Percentiles rank a stretch among this genome's conserved stretches.
Evolutionary conservation across 75 land plant genomes (phyloP).

Genomic region (Picea glauca): DNA sequence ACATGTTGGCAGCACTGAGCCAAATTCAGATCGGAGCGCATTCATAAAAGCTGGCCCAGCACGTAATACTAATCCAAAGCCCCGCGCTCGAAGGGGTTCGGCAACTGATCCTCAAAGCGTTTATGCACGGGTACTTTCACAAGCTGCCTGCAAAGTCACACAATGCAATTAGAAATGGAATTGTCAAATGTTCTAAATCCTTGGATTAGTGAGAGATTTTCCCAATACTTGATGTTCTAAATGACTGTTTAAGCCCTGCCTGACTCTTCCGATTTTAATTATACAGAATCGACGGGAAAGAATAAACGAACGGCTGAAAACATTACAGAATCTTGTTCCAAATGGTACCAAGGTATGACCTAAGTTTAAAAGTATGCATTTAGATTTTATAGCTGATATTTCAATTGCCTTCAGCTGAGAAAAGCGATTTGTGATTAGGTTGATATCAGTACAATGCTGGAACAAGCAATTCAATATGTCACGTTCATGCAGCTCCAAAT

Average conservation of each 20-base stretch:
- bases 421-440: slow-evolving; percentile 28
- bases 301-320: slow-evolving; percentile 58
- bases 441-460: slow-evolving; percentile 82
- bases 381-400: not conserved
- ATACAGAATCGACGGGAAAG: slow-evolving; percentile 51
- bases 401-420: too few relatives aligned
- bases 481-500: slow-evolving; percentile 76
- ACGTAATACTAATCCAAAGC: not conserved
- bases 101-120: slow-evolving; percentile 83
- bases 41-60: too few relatives aligned
- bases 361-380: not conserved
- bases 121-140: slow-evolving; percentile 59
- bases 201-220: too few relatives aligned
- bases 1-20: too few relatives aligned
- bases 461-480: slow-evolving; percentile 74
- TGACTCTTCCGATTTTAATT: not conserved
- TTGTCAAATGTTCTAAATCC: too few relatives aligned
- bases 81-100: slow-evolving; percentile 56
- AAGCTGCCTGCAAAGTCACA: not conserved
- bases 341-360: slow-evolving; percentile 49
- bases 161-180: not conserved
- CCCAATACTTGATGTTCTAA: too few relatives aligned
- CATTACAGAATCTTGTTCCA: slow-evolving; percentile 63
- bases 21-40: too few relatives aligned
- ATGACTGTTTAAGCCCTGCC: too few relatives aligned